Percentiles rank a stretch among this genome's conserved stretches.
Evolutionary conservation across 2,329 filamentous ascomycete genomes (phyloP).

Genomic region (Fusarium pilosicola): DNA sequence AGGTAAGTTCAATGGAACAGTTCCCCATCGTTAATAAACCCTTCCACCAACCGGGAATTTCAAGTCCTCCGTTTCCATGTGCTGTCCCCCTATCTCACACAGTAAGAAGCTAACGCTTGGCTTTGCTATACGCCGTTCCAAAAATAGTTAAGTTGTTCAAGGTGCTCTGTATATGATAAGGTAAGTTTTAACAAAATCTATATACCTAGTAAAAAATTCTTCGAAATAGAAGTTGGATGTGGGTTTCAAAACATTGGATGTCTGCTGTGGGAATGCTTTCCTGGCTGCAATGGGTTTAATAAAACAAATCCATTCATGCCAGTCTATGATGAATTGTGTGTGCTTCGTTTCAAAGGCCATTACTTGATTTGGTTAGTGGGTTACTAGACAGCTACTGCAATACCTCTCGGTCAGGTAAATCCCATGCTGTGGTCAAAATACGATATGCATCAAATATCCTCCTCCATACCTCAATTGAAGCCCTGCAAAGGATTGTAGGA

Average conservation of each 20-base stretch:
- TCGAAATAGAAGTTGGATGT: slow-evolving; percentile 15
- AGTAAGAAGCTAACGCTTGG: not conserved
- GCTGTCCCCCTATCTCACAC: not conserved
- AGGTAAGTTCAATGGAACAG: slow-evolving; percentile 16
- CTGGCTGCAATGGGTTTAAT: slow-evolving; percentile 6
- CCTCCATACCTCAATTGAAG: not conserved
- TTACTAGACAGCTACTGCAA: not conserved
- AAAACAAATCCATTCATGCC: slow-evolving; percentile 6
- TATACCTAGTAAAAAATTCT: not conserved
- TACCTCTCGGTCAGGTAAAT: not conserved
- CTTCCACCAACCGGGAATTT: slow-evolving; percentile 27
- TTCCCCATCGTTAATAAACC: slow-evolving; percentile 1
- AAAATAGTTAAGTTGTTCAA: not conserved
- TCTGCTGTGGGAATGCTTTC: slow-evolving; percentile 1
- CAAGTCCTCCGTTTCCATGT: slow-evolving; percentile 1
- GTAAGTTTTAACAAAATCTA: not conserved
- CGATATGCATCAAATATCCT: not conserved
- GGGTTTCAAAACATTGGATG: slow-evolving; percentile 16
- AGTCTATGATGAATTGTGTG: not conserved
- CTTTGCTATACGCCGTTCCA: not conserved
- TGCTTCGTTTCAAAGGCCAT: slow-evolving; percentile 25
- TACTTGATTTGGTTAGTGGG: slow-evolving; percentile 19
- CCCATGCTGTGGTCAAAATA: not conserved
- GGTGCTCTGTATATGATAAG: not conserved
- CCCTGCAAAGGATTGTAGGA: not conserved